Evolutionary conservation across 2,329 filamentous ascomycete species (phyloP).

Genomic region (Trematosphaeria pertusa): DNA sequence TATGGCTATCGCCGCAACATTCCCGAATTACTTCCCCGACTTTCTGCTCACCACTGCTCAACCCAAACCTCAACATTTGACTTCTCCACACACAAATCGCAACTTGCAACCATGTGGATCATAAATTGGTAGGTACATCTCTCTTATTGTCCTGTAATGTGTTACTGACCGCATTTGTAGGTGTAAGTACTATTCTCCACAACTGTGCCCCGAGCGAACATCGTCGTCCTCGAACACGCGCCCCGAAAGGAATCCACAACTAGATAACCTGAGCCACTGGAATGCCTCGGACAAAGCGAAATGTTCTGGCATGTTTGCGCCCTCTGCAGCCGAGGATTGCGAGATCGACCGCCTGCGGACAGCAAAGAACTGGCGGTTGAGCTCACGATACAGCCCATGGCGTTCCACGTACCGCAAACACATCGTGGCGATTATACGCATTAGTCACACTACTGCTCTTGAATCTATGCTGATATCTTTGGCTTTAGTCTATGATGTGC

Average conservation of each 20-base stretch:
- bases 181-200: conserved; percentile 22
- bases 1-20: no score
- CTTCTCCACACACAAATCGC: background rate
- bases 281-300: no score
- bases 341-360: no score
- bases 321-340: no score
- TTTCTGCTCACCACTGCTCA: background rate
- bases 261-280: no score
- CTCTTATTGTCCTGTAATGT: background rate
- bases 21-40: background rate
- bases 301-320: no score
- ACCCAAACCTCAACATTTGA: background rate
- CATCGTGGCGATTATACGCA: no score
- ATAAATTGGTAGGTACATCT: conserved; percentile 73
- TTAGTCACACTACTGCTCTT: background rate
- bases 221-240: no score
- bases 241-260: no score
- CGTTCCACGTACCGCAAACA: no score
- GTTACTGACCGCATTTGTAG: conserved; percentile 10
- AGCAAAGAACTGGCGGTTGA: no score
- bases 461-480: conserved; percentile 16
- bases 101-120: conserved; percentile 73
- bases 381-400: no score
- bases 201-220: background rate
- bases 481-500: conserved; percentile 79